Conservation (phyloP, 2,329 filamentous ascomycete genomes). For the Colletotrichum brevisporum region DNA sequence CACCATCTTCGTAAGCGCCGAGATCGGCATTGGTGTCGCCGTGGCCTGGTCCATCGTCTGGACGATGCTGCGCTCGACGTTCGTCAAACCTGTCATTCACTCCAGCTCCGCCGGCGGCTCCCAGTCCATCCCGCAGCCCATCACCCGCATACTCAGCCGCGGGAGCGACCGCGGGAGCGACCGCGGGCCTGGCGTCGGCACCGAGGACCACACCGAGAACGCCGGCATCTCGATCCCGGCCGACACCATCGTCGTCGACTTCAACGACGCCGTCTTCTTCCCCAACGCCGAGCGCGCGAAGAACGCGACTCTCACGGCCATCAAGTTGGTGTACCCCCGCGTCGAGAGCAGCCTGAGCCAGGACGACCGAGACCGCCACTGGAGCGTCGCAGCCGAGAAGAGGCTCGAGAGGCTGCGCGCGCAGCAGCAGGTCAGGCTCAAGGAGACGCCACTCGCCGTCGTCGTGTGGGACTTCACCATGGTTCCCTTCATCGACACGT, state of each 20-base stretch:
- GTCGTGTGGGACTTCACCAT: constrained; percentile 68
- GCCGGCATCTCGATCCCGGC: constrained; percentile 50
- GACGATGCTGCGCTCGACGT: constrained; percentile 62
- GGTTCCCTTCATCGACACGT: constrained; percentile 68
- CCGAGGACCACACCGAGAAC: constrained; percentile 44
- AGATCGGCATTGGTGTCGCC: constrained; percentile 71
- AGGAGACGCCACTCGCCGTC: constrained; percentile 54
- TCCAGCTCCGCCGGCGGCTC: constrained; percentile 23
- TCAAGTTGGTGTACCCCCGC: constrained; percentile 56
- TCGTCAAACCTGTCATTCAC: constrained; percentile 37
- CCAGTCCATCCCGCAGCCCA: constrained; percentile 57
- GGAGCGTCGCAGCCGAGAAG: constrained; percentile 67
- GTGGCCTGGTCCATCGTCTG: constrained; percentile 76
- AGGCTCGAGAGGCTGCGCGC: constrained; percentile 62
- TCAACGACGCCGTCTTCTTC: constrained; percentile 72
- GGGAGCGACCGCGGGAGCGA: constrained; percentile 34
- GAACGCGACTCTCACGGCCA: constrained; percentile 57
- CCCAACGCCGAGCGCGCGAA: constrained; percentile 66
- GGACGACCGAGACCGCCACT: constrained; percentile 59
- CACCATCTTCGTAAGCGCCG: constrained; percentile 72
- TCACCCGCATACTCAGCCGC: constrained; percentile 50
- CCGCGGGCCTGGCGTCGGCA: constrained; percentile 46
- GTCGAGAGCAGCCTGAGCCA: constrained; percentile 48
- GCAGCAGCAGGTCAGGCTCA: constrained; percentile 49
- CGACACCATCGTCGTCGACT: constrained; percentile 70